These are phyloP conservation scores for Onygena corvina DNA, from an alignment of 2,329 filamentous ascomycete genomes.

Conservation along the genomic window DNA sequence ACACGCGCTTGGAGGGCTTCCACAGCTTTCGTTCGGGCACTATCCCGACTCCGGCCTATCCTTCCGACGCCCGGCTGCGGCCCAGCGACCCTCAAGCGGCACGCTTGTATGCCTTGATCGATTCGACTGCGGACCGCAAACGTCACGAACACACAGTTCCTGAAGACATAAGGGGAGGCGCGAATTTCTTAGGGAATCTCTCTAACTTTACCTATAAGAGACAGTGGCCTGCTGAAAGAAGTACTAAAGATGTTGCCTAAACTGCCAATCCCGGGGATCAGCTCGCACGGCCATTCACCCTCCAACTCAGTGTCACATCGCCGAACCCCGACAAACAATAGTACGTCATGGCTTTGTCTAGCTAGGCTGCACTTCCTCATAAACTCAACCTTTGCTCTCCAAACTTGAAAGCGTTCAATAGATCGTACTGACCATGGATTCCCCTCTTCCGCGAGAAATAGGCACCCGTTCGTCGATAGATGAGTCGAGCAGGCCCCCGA, in stretches of 20 bases:
- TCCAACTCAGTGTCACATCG: slow-evolving; percentile 23
- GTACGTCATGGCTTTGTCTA: slow-evolving; percentile 14
- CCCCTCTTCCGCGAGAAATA: slow-evolving; percentile 18
- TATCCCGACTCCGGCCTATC: background rate
- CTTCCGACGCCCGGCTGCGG: background rate
- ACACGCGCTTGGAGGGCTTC: background rate
- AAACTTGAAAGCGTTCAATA: background rate
- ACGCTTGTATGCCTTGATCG: slow-evolving; percentile 3
- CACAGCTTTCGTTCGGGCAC: background rate
- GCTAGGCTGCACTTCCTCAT: too few relatives aligned
- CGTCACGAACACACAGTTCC: too few relatives aligned
- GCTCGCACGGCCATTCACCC: slow-evolving; percentile 5
- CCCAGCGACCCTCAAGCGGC: background rate
- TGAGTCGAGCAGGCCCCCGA: slow-evolving; percentile 31
- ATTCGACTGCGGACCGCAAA: too few relatives aligned
- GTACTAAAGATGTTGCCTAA: slow-evolving; percentile 21
- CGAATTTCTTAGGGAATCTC: too few relatives aligned
- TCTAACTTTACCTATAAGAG: too few relatives aligned
- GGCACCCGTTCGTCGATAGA: slow-evolving; percentile 47
- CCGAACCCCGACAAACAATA: slow-evolving; percentile 29
- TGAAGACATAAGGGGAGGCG: too few relatives aligned
- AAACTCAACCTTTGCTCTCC: background rate
- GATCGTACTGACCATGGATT: slow-evolving; percentile 11
- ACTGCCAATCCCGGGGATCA: slow-evolving; percentile 12
- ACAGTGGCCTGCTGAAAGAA: background rate